phyloP scores from a whole-genome alignment of 768 basidiomycete species.

The Steccherinum ochraceum region DNA sequence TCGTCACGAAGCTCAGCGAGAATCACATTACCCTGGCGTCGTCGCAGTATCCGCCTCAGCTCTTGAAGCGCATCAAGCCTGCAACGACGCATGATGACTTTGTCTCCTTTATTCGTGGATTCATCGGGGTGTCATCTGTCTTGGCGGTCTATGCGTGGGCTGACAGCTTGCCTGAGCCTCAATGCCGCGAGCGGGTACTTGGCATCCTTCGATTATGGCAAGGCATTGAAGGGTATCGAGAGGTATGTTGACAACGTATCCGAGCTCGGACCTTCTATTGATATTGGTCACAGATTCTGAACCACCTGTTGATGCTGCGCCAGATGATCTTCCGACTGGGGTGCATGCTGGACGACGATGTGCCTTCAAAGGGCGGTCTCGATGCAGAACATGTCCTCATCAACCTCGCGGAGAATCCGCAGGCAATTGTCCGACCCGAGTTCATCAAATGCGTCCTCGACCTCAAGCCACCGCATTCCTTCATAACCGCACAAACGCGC shows the following conservation, averaged over 20 bases:
- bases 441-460: slow-evolving; percentile 54
- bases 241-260: slow-evolving; percentile 34
- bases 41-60: slow-evolving; percentile 30
- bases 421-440: slow-evolving; percentile 50
- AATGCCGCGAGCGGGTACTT: slow-evolving; percentile 57
- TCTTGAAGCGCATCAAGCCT: slow-evolving; percentile 27
- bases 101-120: slow-evolving; percentile 56
- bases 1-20: slow-evolving; percentile 39
- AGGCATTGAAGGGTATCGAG: slow-evolving; percentile 60
- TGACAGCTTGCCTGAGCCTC: slow-evolving; percentile 63
- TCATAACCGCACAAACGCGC: slow-evolving; percentile 55
- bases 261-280: slow-evolving; percentile 2
- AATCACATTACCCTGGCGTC: slow-evolving; percentile 31
- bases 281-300: slow-evolving; percentile 50
- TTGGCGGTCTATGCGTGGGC: slow-evolving; percentile 76
- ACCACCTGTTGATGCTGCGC: slow-evolving; percentile 63
- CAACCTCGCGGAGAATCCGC: slow-evolving; percentile 55
- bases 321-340: slow-evolving; percentile 68
- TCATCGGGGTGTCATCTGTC: slow-evolving; percentile 60
- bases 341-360: slow-evolving; percentile 62
- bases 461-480: slow-evolving; percentile 52
- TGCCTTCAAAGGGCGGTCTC: slow-evolving; percentile 56
- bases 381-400: slow-evolving; percentile 65
- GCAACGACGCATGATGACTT: slow-evolving; percentile 49
- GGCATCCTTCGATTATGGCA: slow-evolving; percentile 64